These are phyloP conservation scores for Fusarium begoniae DNA, from an alignment of 2,329 filamentous ascomycete genomes.

Conservation along the genomic window DNA sequence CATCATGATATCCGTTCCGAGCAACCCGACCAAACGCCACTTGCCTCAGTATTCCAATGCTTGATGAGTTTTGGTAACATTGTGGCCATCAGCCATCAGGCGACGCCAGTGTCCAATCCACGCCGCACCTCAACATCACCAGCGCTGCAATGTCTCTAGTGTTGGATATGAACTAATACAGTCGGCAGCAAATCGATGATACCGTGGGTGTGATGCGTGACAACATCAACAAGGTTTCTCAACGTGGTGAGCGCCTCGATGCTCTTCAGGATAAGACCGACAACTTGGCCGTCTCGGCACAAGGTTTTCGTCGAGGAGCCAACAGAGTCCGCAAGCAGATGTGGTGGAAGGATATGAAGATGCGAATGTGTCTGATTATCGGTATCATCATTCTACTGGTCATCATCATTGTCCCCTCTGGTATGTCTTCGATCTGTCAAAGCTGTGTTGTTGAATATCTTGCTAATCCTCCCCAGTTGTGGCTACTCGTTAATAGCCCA, in stretches of 20 bases:
- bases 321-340: conserved; percentile 97
- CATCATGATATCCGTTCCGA: neutral
- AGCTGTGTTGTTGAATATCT: neutral
- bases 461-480: conserved; percentile 45
- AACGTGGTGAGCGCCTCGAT: conserved; percentile 90
- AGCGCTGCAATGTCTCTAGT: neutral
- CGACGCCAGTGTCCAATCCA: neutral
- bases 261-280: conserved; percentile 93
- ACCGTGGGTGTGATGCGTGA: conserved; percentile 95
- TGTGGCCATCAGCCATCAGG: neutral
- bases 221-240: conserved; percentile 96
- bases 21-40: neutral
- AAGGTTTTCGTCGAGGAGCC: conserved; percentile 94
- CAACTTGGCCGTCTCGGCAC: conserved; percentile 90
- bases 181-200: conserved; percentile 89
- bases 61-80: neutral
- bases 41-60: neutral
- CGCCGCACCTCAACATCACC: neutral
- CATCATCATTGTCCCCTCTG: conserved; percentile 92
- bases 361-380: conserved; percentile 94
- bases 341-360: conserved; percentile 99
- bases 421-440: conserved; percentile 59
- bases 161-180: conserved; percentile 22
- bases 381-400: conserved; percentile 92
- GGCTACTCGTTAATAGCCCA: conserved; percentile 46